A percentile compares a stretch with the other conserved stretches of the same genome.
These are phyloP conservation scores for Annulohypoxylon truncatum DNA, from an alignment of 2,329 filamentous ascomycete species.

Conservation along the genomic window DNA sequence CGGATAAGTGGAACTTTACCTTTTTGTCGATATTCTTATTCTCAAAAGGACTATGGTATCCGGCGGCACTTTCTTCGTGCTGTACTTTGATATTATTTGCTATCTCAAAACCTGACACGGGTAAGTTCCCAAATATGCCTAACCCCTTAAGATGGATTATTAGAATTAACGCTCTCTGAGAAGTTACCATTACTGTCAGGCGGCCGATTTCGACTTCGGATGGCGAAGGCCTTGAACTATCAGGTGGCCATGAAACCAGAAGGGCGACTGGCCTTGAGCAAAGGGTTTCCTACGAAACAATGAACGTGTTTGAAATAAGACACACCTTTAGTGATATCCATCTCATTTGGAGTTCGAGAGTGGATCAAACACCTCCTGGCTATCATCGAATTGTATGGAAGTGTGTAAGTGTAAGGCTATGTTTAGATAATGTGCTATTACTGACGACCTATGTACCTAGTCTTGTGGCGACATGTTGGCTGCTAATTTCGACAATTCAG, in stretches of 20 bases:
- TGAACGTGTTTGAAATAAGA: background rate
- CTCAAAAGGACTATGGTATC: background rate
- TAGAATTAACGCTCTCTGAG: background rate
- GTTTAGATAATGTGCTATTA: background rate
- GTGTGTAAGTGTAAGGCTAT: background rate
- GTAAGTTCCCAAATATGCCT: background rate
- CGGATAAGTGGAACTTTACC: no score
- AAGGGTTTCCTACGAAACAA: background rate
- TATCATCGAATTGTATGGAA: background rate
- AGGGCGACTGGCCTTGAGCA: no score
- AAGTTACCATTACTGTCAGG: background rate
- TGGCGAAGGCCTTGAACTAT: no score
- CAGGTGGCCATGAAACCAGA: no score
- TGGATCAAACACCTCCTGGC: background rate
- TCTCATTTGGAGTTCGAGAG: background rate
- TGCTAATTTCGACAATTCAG: background rate
- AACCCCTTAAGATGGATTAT: no score
- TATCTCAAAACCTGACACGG: background rate
- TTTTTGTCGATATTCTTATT: background rate
- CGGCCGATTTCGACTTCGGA: background rate
- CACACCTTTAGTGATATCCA: background rate
- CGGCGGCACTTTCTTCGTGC: background rate
- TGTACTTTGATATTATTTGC: background rate
- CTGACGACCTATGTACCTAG: background rate
- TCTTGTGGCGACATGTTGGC: background rate